Evolutionary conservation across 2,329 filamentous ascomycete species (phyloP), one percentile per base, ranked within the genome.

Genomic region (Stachybotrys chartarum): DNA sequence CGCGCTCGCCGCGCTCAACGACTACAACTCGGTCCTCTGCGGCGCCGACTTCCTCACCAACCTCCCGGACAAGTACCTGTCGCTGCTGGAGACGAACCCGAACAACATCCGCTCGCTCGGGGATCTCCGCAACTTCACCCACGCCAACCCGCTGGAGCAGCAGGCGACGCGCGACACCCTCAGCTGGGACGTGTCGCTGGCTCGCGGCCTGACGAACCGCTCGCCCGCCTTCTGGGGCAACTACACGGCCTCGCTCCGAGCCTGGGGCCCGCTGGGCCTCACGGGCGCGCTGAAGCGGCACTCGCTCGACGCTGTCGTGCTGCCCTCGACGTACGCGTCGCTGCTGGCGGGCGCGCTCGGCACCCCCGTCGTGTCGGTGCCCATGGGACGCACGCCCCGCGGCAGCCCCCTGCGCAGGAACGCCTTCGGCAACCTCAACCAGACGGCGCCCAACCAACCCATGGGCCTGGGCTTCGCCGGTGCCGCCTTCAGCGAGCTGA

Each of bases 401-500:
- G 75, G 77, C 32, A 42, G 35, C 35, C 10, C 35, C 3, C 10
- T 42, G 35, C 35, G 35, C 10, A 14, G 8, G 35, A 42, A 42
- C 35, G 14, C 8, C 35, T 70, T 78, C 7, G 78, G 80, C 0
- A 74, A 78, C n/a, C 68, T 87, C 7, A 78, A 83, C 8, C 68
- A 70, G 0, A 72, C 69, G 0, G 83, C 72, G 0, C 83, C 84
- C 10, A 42, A 42, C 35, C 35, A 42, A 6, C 35, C 35, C 35
- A 42, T 42, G 35, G 86, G 86, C 0, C 69, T 90, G 11, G 76
- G 76, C 7, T 88, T 89, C 61, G 70, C 87, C 50, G 87, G 85
- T 0, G 68, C 69, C 3, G 76, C 75, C 51, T 90, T 81, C 72
- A 80, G 75, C 42, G 86, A 90, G 66, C 80, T 79, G 61, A 75